Percentiles rank a stretch among this genome's conserved stretches.
These are phyloP conservation scores for Neocallimastix lanati DNA, from an alignment of 192 early-diverging fungal species.

Conservation along the genomic window DNA sequence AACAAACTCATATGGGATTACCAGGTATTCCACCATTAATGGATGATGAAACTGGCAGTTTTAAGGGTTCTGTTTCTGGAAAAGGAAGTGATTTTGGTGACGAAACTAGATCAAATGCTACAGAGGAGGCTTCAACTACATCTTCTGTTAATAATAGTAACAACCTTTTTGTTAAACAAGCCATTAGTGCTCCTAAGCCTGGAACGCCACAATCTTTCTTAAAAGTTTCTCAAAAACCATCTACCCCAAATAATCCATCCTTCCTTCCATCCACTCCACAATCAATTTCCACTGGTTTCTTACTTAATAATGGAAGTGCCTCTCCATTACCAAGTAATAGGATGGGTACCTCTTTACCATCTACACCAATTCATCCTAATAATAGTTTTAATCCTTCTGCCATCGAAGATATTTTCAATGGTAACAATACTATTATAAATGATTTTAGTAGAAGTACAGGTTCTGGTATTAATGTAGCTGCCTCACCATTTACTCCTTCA, in stretches of 20 bases:
- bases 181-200: neutral
- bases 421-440: neutral
- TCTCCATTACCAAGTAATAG: neutral
- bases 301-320: neutral
- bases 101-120: neutral
- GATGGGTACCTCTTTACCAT: neutral
- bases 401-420: neutral
- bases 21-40: neutral
- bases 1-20: neutral
- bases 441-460: neutral
- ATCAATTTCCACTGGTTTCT: neutral
- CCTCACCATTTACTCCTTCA: neutral
- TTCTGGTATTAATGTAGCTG: neutral
- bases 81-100: neutral
- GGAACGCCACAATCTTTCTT: neutral
- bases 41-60: neutral
- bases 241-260: neutral
- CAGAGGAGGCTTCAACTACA: neutral
- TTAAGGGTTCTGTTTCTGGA: neutral
- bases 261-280: neutral
- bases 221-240: neutral
- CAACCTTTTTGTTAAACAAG: neutral
- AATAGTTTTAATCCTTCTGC: neutral
- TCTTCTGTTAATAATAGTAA: neutral
- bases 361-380: neutral